A percentile compares a stretch with the other conserved stretches of the same genome.
Evolutionary conservation across 106 monocot genomes (phyloP).

Genomic region (Phalaenopsis aphrodite): DNA sequence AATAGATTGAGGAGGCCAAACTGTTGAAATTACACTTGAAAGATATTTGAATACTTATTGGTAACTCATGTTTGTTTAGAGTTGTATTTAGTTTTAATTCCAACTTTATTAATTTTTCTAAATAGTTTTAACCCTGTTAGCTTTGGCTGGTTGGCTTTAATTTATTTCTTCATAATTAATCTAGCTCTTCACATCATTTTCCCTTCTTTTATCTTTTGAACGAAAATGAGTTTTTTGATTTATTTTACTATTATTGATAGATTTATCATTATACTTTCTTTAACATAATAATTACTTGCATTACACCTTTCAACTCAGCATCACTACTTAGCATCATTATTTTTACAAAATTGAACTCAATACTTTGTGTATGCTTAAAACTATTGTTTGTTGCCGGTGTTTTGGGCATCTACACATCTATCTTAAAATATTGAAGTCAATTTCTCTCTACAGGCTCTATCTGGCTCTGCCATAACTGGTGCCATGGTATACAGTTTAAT

Average conservation of each 20-base stretch:
- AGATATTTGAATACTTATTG: background rate
- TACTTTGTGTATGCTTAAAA: too few relatives aligned
- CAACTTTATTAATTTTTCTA: background rate
- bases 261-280: background rate
- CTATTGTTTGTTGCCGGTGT: too few relatives aligned
- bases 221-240: background rate
- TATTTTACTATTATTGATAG: background rate
- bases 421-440: background rate
- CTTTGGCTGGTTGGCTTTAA: background rate
- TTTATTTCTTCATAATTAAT: background rate
- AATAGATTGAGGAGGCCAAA: background rate
- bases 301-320: background rate
- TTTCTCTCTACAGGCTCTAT: slow-evolving; percentile 33
- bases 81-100: background rate
- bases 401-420: background rate
- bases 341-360: background rate
- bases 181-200: background rate
- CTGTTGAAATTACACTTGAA: background rate
- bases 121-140: background rate
- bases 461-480: slow-evolving; percentile 40
- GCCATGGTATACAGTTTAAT: slow-evolving; percentile 96
- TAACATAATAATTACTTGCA: background rate
- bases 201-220: background rate
- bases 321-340: background rate
- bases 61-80: background rate